These are phyloP conservation scores for Trametes gibbosa DNA, from an alignment of 768 basidiomycete species.

Conservation along the genomic window DNA sequence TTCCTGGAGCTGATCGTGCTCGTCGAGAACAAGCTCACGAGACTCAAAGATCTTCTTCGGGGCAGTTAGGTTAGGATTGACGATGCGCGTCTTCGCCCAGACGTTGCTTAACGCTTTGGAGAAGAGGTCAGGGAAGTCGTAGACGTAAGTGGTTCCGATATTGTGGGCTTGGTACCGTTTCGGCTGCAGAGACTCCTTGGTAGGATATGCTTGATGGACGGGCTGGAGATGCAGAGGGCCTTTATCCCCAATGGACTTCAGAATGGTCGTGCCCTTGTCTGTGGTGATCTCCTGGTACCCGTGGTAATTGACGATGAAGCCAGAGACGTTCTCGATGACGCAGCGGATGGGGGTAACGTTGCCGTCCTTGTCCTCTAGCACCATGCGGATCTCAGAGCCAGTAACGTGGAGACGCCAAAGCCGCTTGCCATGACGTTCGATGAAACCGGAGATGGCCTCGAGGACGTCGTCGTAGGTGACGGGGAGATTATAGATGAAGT, in stretches of 20 bases:
- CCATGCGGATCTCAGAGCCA: conserved; percentile 94
- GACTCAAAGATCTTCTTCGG: conserved; percentile 82
- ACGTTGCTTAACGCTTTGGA: conserved; percentile 93
- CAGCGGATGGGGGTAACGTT: conserved; percentile 95
- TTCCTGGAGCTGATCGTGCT: conserved; percentile 86
- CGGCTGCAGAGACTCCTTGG: conserved; percentile 97
- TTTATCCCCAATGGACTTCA: conserved; percentile 98
- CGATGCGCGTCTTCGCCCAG: conserved; percentile 73
- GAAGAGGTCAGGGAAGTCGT: conserved; percentile 99
- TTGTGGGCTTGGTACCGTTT: conserved; percentile 99
- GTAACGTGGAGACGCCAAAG: conserved; percentile 98
- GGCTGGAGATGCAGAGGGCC: conserved; percentile 96
- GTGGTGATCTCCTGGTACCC: conserved; percentile 98
- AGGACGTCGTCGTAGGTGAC: conserved; percentile 97
- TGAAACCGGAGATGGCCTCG: conserved; percentile 97
- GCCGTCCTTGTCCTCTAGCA: conserved; percentile 92
- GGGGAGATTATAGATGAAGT: conserved; percentile 95
- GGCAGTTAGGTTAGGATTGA: conserved; percentile 60
- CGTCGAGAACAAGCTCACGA: conserved; percentile 91
- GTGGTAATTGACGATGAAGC: conserved; percentile 98
- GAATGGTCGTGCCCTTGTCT: conserved; percentile 91
- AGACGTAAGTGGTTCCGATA: conserved; percentile 97
- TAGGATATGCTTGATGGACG: conserved; percentile 89
- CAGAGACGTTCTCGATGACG: conserved; percentile 97
- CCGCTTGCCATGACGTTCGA: conserved; percentile 97